Base-by-base conservation (phyloP, 164 flowering plant genomes). In the Kingdonia uniflora region DNA sequence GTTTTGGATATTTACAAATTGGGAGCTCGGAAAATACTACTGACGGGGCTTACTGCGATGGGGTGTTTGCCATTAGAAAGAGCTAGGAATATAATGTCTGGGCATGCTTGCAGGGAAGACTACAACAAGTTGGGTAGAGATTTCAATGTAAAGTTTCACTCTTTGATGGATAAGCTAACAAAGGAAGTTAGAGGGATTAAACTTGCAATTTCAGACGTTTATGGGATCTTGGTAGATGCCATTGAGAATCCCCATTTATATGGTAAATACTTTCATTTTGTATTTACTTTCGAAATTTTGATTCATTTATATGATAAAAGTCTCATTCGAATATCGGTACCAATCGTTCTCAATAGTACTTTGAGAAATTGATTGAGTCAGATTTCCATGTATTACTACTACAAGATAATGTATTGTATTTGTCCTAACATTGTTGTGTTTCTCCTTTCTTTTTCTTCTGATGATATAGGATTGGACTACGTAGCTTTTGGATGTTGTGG, bases 401-500 rank as follows among this genome's bases (percentile, higher is more conserved):
- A 29, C 8, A 29, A 3, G 35, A 8, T 4, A 29, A 45, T 7
- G 49, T 17, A 14, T 45, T 19, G 12, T 19, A 14, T 42, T 42
- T 42, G 13, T 2, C 49, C 5, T 29, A 29, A 29, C 4, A 8
- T 29, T 45, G 19, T 45, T 45, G 19, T 17, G 14, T 20, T 17
- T 3, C 11, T 19, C 16, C 14, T 45, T 35, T 51, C 2, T 21
- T 52, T 14, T 52, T 38, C 14, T 1, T 21, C 25, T 39, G 25
- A 52, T 58, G 0, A 16, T 25, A 13, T 51, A 59, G 62, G 62
- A 14, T 26, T 59, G 21, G 56, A 59, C 47, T 41, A 59, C 23
- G 62, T 59, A 14, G 55, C 39, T 2, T 1, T 22, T 0, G 62
- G 62, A 11, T 59, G 62, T 29, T 59, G 62, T 42, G 62, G 62